Base-by-base conservation (phyloP, 805 yeast genomes). In the Starmerella sirachaensis region DNA sequence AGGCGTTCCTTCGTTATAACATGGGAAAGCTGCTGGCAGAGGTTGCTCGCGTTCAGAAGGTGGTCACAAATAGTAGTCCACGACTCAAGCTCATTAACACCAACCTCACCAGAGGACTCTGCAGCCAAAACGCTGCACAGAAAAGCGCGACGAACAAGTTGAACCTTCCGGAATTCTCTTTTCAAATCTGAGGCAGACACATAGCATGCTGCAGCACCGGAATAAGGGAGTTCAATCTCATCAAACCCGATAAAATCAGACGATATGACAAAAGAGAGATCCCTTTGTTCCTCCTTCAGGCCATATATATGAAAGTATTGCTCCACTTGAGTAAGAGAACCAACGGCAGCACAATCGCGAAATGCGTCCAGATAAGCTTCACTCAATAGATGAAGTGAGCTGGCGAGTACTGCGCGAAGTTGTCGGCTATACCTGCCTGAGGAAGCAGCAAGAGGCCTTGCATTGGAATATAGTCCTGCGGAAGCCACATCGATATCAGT, bases 251-350 rank as follows among this genome's bases (percentile, higher is more conserved):
- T 31, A 14, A 23, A 36, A 21, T 28, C 37, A 13, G 36, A 40
- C 17, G 39, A 33, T 33, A 48, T 33, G 26, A 40, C 44, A 23
- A 50, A 48, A n/a, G 31, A 35, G n/a, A 40, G 33, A 13, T 53
- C 52, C 11, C 62, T 31, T 21, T 60, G 62, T 1, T 55, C 36
- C 3, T 55, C 25, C 0, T 56, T 50, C 6, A 69, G 47, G 11
- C 57, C 64, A 48, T 69, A 70, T 3, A 69, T 58, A 20, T 58
- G 66, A 44, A 68, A 61, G 42, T 64, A 70, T 40, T 63, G 60
- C 27, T 59, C 56, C 21, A 70, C 48, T 2, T 21, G 10, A 2
- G 16, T 12, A 8, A 9, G 17, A 17, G 60, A 65, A 5, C 54
- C 43, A 35, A 52, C 42, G 8, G 58, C 52, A 3, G 62, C 31